Conservation (phyloP, 768 basidiomycete genomes). For the Pilatotrama ljubarskyi region DNA sequence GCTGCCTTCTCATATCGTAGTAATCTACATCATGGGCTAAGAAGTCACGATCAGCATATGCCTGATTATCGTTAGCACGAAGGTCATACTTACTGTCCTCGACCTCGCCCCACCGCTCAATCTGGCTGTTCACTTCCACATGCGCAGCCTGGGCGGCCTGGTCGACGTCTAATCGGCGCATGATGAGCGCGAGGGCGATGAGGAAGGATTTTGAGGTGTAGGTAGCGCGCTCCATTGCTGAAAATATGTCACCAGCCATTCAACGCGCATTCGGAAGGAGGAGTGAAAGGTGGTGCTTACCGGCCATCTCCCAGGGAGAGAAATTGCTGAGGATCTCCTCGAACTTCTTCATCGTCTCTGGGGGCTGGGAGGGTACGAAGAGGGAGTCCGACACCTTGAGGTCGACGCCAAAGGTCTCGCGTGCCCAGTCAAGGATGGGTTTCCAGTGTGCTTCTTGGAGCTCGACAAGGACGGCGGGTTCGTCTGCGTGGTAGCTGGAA, state of each 20-base stretch:
- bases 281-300: slow-evolving; percentile 44
- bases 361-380: slow-evolving; percentile 66
- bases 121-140: slow-evolving; percentile 95
- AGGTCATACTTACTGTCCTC: slow-evolving; percentile 82
- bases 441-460: slow-evolving; percentile 87
- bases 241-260: background rate
- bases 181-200: slow-evolving; percentile 82
- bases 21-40: slow-evolving; percentile 98
- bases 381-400: slow-evolving; percentile 73
- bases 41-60: background rate
- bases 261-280: background rate
- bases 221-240: slow-evolving; percentile 90
- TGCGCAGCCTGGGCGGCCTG: slow-evolving; percentile 82
- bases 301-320: slow-evolving; percentile 87
- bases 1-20: slow-evolving; percentile 84
- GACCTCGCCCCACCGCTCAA: slow-evolving; percentile 98
- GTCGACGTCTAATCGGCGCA: slow-evolving; percentile 74
- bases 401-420: slow-evolving; percentile 62
- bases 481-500: slow-evolving; percentile 77
- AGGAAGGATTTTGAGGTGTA: slow-evolving; percentile 90
- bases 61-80: background rate
- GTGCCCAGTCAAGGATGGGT: slow-evolving; percentile 81
- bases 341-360: slow-evolving; percentile 64
- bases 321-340: slow-evolving; percentile 56
- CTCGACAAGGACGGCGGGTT: slow-evolving; percentile 70